Conservation (phyloP, 1,139 yeast genomes). For the Yamadazyma conglobata region DNA sequence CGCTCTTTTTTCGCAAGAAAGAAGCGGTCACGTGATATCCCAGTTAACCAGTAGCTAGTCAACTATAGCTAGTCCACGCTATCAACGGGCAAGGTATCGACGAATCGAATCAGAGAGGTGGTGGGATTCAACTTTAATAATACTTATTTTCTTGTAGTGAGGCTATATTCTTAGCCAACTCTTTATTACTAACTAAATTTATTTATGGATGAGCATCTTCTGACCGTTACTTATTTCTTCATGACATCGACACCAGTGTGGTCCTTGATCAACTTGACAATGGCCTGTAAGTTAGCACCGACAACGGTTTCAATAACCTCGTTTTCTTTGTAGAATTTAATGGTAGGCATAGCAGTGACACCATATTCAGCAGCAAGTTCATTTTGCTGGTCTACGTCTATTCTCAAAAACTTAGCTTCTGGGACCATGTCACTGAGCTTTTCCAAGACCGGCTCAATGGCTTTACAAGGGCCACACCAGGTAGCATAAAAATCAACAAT, state of each 20-base stretch:
- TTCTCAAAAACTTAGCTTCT: constrained; percentile 35
- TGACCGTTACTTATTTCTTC: constrained; percentile 6
- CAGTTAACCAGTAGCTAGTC: too few species aligned
- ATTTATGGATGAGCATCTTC: too few species aligned
- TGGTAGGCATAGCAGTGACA: constrained; percentile 87
- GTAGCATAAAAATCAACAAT: constrained; percentile 44
- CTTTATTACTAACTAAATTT: too few species aligned
- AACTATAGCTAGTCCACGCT: too few species aligned
- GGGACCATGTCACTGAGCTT: constrained; percentile 35
- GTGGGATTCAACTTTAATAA: too few species aligned
- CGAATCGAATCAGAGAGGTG: too few species aligned
- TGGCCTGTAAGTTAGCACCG: constrained; percentile 51
- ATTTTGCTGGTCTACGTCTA: constrained; percentile 49
- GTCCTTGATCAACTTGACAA: constrained; percentile 10
- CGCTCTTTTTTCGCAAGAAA: too few species aligned
- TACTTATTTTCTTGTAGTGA: too few species aligned
- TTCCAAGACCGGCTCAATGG: constrained; percentile 38
- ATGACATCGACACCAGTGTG: constrained; percentile 12
- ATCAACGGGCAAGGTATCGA: too few species aligned
- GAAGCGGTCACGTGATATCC: too few species aligned
- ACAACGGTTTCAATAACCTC: constrained; percentile 67
- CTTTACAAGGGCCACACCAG: constrained; percentile 49
- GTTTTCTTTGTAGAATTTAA: constrained; percentile 75
- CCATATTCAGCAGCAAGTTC: constrained; percentile 72
- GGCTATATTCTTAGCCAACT: too few species aligned